Percentiles rank a stretch among this genome's conserved stretches.
These are phyloP conservation scores for Phellinidium pouzarii DNA, from an alignment of 1,284 basidiomycete genomes.

Conservation along the genomic window DNA sequence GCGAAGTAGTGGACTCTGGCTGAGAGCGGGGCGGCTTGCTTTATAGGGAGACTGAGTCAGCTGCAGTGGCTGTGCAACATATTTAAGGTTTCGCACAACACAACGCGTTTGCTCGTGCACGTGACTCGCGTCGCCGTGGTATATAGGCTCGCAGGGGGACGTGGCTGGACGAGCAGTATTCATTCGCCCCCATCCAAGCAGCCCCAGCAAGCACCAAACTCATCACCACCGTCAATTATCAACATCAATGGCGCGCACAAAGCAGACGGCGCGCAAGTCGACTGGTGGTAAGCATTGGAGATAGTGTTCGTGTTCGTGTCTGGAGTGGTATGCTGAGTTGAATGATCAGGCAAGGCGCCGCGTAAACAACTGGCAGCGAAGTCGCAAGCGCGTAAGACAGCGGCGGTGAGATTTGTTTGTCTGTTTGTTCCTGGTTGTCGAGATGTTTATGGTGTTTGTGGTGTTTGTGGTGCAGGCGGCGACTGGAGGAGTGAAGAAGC, in stretches of 20 bases:
- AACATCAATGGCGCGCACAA: conserved; percentile 30
- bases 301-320: conserved; percentile 1
- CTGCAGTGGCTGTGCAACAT: conserved; percentile 17
- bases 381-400: conserved; percentile 44
- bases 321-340: background rate
- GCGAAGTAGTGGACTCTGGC: background rate
- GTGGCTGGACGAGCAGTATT: background rate
- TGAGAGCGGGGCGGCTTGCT: background rate
- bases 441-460: conserved; percentile 22
- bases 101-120: conserved; percentile 7
- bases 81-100: conserved; percentile 15
- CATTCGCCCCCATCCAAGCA: background rate
- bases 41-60: conserved; percentile 9
- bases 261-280: conserved; percentile 63
- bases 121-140: conserved; percentile 9
- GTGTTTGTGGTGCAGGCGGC: conserved; percentile 33
- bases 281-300: conserved; percentile 44
- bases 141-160: background rate
- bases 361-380: conserved; percentile 67
- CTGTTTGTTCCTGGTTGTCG: conserved; percentile 17
- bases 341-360: conserved; percentile 45
- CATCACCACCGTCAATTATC: conserved; percentile 22
- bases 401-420: conserved; percentile 19
- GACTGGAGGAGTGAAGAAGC: conserved; percentile 79
- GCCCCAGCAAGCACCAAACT: conserved; percentile 2